Evolutionary conservation across 352 stramenopile species (phyloP), one percentile per base, ranked within the genome.

Genomic region (Pythium brachiatum): DNA sequence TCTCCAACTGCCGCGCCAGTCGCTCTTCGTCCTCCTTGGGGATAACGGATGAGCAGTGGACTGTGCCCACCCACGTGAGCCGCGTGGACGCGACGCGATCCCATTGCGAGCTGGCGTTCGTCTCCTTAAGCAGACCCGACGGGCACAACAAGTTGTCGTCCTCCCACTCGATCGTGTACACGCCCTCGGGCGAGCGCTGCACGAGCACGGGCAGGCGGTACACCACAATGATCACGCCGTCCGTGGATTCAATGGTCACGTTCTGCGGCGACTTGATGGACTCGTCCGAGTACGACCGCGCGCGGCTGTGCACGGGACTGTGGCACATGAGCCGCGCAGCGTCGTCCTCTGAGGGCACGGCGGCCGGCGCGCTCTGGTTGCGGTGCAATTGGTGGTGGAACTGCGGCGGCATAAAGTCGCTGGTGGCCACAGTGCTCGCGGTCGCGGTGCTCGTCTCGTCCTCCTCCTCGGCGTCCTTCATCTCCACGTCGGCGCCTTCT

Each of bases 201-300:
- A 99, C 79, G 25, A 98, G 76, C 11, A 99, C 94, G 1, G 97
- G 97, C 29, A 99, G 77, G 60, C 98, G 97, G 39, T 98, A 97
- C n/a, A 94, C 95, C 7, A 98, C 96, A 7, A 99, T 97, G 53
- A 99, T 96, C 6, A 99, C 86, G 32, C 95, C 95, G 70, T 99
- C 97, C 0, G 90, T 97, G 2, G 88, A 88, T 57, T 96, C 94
- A 50, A 99, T 96, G 53, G 83, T 90, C 32, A 95, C 74, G 54
- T 94, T 90, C 53, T 94, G 75, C 16, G 83, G 81, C 23, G 76
- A 81, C 50, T 82, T 81, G 61, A 78, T 73, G 21, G 68, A 73
- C 7, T 91, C 82, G 47, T 91, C 78, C 43, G 80, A 87, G 43
- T 80, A 75, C 51, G 76, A 79, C 7, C 76, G 74, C 20, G 64